Conservation (phyloP, 768 basidiomycete species). For the Rhodosporidiobolus sp. region DNA sequence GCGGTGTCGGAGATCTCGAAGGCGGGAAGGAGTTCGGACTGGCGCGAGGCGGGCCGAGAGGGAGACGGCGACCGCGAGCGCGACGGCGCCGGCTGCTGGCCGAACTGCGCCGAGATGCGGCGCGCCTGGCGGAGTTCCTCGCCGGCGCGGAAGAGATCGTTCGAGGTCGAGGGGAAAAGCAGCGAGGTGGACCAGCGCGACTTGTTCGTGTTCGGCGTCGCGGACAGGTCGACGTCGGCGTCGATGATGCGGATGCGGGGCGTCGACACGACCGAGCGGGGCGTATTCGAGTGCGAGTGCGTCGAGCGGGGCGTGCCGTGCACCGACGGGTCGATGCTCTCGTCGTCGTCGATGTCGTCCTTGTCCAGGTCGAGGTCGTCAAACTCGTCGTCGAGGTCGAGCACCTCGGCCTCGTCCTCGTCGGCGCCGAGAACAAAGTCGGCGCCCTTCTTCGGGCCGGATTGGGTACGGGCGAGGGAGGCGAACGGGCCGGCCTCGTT, state of each 20-base stretch:
- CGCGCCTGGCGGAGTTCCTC: constrained; percentile 23
- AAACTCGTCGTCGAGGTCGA: constrained; percentile 51
- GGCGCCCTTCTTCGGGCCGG: constrained; percentile 56
- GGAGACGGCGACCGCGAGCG: constrained; percentile 15
- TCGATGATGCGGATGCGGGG: constrained; percentile 30
- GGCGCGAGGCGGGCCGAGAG: background rate
- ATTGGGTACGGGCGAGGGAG: constrained; percentile 56
- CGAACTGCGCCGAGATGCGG: constrained; percentile 18
- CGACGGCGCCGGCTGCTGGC: background rate
- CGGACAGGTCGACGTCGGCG: no score
- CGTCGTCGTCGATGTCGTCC: background rate
- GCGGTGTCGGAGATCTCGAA: background rate
- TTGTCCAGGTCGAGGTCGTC: constrained; percentile 10
- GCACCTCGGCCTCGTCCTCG: constrained; percentile 45
- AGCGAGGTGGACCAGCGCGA: background rate
- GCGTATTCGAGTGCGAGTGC: background rate
- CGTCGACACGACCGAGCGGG: constrained; percentile 1
- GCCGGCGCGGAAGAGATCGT: background rate
- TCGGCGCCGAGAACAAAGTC: no score
- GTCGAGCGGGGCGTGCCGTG: constrained; percentile 5
- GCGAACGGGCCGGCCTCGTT: constrained; percentile 64
- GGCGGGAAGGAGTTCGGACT: constrained; percentile 19
- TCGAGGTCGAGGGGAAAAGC: constrained; percentile 10
- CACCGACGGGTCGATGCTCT: constrained; percentile 7
- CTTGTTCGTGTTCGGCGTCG: constrained; percentile 42